Evolutionary conservation across 129 eudicot species (phyloP).

Genomic region (Flaveria robusta): DNA sequence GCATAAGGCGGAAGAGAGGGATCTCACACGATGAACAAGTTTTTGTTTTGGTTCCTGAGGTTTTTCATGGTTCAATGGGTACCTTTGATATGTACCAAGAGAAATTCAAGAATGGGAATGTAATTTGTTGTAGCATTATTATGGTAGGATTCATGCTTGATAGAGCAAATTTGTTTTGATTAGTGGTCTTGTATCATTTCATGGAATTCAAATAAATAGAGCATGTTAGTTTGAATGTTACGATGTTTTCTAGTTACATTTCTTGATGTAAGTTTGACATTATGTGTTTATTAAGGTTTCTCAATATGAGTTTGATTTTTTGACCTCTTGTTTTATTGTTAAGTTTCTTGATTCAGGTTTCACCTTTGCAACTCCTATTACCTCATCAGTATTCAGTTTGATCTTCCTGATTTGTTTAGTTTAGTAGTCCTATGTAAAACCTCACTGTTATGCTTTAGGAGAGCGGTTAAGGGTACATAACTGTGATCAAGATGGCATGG

Average conservation of each 20-base stretch:
- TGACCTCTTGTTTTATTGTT: not conserved
- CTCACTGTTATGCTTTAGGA: not conserved
- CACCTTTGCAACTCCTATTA: not conserved
- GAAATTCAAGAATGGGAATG: conserved; percentile 40
- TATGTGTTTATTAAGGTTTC: not conserved
- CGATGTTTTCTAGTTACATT: conserved; percentile 3
- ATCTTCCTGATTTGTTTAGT: not conserved
- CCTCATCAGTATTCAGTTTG: not conserved
- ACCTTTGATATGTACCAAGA: conserved; percentile 39
- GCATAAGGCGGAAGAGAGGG: conserved; percentile 34
- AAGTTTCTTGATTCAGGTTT: not conserved
- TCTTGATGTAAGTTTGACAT: conserved; percentile 14
- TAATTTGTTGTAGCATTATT: conserved; percentile 55
- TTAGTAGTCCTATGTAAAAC: not conserved
- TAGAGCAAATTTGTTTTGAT: conserved; percentile 43
- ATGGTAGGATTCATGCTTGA: conserved; percentile 46
- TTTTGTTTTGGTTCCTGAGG: conserved; percentile 27
- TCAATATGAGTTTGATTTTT: not conserved
- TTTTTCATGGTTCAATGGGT: conserved; percentile 37
- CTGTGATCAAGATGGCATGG: not conserved
- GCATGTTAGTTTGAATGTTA: conserved; percentile 34
- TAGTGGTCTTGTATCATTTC: conserved; percentile 47
- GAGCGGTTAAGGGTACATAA: not conserved
- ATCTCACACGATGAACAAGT: conserved; percentile 37
- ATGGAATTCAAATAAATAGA: conserved; percentile 44